A percentile compares a stretch with the other conserved stretches of the same genome.
Evolutionary conservation across 2,329 filamentous ascomycete species (phyloP).

Genomic region (Beauveria caledonica): DNA sequence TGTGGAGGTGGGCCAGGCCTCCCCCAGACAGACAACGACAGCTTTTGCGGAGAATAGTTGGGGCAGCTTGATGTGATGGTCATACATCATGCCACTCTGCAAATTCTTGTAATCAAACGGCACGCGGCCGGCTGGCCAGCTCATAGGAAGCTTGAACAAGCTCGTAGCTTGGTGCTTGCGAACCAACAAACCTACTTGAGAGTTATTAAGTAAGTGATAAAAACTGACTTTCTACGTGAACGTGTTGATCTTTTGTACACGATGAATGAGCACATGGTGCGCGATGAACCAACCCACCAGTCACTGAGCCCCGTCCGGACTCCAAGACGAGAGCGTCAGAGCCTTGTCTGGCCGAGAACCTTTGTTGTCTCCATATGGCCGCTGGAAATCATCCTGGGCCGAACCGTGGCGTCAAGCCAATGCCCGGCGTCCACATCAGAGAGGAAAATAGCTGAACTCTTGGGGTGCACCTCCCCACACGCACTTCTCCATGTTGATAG

Average conservation of each 20-base stretch:
- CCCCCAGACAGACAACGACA: constrained; percentile 1
- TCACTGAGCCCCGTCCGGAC: neutral
- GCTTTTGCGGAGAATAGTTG: constrained; percentile 1
- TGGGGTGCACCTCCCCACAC: neutral
- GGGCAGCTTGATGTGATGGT: neutral
- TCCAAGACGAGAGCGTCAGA: neutral
- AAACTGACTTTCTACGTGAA: neutral
- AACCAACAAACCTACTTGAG: neutral
- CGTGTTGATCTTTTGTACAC: no score
- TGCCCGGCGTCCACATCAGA: neutral
- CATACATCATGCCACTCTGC: neutral
- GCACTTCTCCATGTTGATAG: neutral
- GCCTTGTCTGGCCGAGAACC: neutral
- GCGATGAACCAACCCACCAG: neutral
- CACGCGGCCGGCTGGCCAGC: neutral
- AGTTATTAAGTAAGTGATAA: no score
- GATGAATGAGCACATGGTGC: no score
- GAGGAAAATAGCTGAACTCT: neutral
- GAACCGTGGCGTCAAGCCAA: neutral
- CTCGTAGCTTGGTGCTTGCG: neutral
- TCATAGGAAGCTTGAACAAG: neutral
- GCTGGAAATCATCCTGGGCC: neutral
- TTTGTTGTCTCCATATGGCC: neutral
- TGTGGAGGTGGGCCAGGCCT: neutral
- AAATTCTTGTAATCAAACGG: neutral